Conservation (phyloP, 164 flowering plant genomes). For the Magnolia kwangsiensis region DNA sequence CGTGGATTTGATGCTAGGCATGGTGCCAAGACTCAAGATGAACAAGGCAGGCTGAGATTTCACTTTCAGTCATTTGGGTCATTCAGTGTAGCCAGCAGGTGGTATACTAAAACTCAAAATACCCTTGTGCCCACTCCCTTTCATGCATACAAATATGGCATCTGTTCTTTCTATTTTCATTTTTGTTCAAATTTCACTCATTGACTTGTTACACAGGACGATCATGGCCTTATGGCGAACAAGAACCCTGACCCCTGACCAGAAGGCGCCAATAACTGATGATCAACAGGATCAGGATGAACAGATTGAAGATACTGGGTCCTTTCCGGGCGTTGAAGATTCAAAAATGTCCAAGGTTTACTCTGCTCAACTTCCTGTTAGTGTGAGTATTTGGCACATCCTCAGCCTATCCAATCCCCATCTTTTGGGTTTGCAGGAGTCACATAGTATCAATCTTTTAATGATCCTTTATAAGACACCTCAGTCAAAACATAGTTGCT, state of each 20-base stretch:
- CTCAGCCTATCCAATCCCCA: neutral
- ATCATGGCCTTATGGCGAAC: constrained; percentile 80
- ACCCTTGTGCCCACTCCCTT: no score
- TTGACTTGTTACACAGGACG: constrained; percentile 44
- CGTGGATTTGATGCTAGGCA: constrained; percentile 70
- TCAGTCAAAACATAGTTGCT: neutral
- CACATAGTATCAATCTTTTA: neutral
- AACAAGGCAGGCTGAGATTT: constrained; percentile 73
- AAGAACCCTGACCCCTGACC: constrained; percentile 44
- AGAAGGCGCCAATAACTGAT: constrained; percentile 45
- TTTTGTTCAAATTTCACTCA: neutral
- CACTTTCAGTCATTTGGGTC: constrained; percentile 74
- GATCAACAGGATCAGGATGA: constrained; percentile 49
- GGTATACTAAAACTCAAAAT: constrained; percentile 1
- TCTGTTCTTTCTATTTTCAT: no score
- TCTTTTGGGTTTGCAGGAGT: no score
- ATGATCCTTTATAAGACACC: neutral
- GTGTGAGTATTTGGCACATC: constrained; percentile 36
- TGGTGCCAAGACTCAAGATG: constrained; percentile 76
- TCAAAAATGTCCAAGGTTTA: constrained; percentile 48
- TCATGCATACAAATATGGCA: no score
- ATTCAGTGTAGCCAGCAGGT: constrained; percentile 72
- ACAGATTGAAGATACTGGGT: constrained; percentile 32
- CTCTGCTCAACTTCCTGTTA: constrained; percentile 51
- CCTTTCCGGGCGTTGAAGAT: constrained; percentile 39